Base-by-base conservation (phyloP, 2,329 filamentous ascomycete species). In the Monosporascus sp. region DNA sequence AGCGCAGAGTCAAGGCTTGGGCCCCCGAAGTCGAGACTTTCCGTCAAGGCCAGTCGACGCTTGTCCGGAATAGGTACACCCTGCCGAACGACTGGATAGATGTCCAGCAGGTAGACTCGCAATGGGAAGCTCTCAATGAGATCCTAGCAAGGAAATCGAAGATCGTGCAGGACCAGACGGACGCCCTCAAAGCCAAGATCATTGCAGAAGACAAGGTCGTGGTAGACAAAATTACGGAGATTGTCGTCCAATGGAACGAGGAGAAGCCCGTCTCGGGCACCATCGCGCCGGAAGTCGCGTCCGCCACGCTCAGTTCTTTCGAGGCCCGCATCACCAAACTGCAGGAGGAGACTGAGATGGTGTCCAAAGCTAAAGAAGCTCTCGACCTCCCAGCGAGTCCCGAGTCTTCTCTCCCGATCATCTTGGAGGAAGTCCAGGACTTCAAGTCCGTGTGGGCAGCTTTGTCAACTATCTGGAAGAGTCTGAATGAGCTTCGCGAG, bases 401-500 rank as follows among this genome's bases (percentile, higher is more conserved):
- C 0, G 90, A 96, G 62, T 89, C 88, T 50, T 85, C 87, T n/a
- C 82, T 99, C 22, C 79, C 83, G n/a, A 82, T 87, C 25, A 88
- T 97, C 8, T 78, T 97, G 17, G 93, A 97, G 68, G 94, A 99
- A 73, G 91, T 99, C 2, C 90, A 96, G 57, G 94, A 99, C 71
- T 99, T 99, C 76, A 96, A 96, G 73, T 97, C 93, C 20, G 94
- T 99, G 9, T 99, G 94, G 94, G 89, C 93, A 35, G 93, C 89
- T 48, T 77, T 99, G 49, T 93, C 90, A 24, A 96, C 92, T 6
- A 96, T 99, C 57, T 99, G 94, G 94, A 89, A 90, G 68, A 96
- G 89, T 66, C 77, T 99, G 55, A 94, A 97, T 65, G 93, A 97
- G 65, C 87, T 97, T 17, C 85, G 90, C 31, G 95, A 99, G 64